phyloP scores from a whole-genome alignment of 441 rosid species.

The Rhodomyrtus psidioides region DNA sequence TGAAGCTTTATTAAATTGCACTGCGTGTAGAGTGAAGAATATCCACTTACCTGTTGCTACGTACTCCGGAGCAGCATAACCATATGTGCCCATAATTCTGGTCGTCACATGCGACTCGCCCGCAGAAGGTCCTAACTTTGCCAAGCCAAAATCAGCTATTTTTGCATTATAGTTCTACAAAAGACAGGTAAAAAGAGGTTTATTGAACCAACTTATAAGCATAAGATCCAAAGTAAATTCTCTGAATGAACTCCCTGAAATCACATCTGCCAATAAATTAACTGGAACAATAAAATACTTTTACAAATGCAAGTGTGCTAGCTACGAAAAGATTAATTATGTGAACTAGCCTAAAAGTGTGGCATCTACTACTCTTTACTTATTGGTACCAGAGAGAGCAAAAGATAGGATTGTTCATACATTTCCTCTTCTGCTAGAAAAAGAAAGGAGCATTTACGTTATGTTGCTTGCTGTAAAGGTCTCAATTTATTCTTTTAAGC shows the following conservation, averaged over 20 bases:
- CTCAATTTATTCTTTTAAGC: background rate
- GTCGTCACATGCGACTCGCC: conserved; percentile 48
- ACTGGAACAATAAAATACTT: background rate
- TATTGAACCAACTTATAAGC: background rate
- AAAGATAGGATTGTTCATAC: background rate
- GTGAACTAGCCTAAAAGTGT: background rate
- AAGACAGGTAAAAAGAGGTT: background rate
- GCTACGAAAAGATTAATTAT: background rate
- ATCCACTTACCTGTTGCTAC: conserved; percentile 30
- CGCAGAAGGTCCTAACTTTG: conserved; percentile 41
- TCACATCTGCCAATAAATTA: background rate
- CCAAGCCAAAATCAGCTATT: conserved; percentile 47
- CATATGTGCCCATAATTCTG: conserved; percentile 43
- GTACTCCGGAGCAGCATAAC: conserved; percentile 58
- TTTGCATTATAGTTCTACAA: conserved; percentile 39
- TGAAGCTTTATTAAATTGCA: background rate
- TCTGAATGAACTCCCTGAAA: background rate
- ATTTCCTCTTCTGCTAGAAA: background rate
- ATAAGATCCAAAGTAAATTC: background rate
- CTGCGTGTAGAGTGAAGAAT: background rate
- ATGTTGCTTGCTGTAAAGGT: background rate
- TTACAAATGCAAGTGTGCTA: background rate
- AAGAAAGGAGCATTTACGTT: background rate
- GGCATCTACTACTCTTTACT: background rate
- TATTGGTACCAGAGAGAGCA: background rate